These are phyloP conservation scores for Xylaria sp. DNA, from an alignment of 2,329 filamentous ascomycete genomes.

Conservation along the genomic window DNA sequence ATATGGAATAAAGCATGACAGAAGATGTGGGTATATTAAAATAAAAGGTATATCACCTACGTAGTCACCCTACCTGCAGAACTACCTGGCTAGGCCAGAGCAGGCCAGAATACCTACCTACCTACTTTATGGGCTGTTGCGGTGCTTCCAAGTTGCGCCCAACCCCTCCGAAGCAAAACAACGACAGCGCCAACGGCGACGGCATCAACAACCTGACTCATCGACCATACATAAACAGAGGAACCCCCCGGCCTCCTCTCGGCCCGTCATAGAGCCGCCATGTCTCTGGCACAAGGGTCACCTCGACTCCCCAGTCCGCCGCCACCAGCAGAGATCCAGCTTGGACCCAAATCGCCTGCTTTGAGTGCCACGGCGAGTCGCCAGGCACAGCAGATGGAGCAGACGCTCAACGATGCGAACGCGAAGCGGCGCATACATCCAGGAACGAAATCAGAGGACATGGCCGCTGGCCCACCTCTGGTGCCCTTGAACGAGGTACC, in stretches of 20 bases:
- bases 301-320: slow-evolving; percentile 95
- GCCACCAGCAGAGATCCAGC: slow-evolving; percentile 93
- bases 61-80: too few relatives aligned
- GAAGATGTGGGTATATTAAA: not conserved
- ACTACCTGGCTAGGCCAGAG: too few relatives aligned
- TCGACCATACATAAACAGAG: not conserved
- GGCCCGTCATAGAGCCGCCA: slow-evolving; percentile 49
- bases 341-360: slow-evolving; percentile 78
- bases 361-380: slow-evolving; percentile 58
- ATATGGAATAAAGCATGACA: too few relatives aligned
- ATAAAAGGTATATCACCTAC: too few relatives aligned
- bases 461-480: slow-evolving; percentile 90
- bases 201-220: not conserved
- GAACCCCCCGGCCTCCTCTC: slow-evolving; percentile 23
- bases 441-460: slow-evolving; percentile 90
- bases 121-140: too few relatives aligned
- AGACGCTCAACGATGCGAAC: slow-evolving; percentile 74
- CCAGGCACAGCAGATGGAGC: slow-evolving; percentile 71
- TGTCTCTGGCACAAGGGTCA: slow-evolving; percentile 77
- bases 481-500: slow-evolving; percentile 83
- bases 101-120: too few relatives aligned
- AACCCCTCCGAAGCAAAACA: not conserved
- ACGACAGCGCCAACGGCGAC: not conserved
- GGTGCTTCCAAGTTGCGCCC: not conserved
- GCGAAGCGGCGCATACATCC: slow-evolving; percentile 88